A percentile compares a stretch with the other conserved stretches of the same genome.
phyloP scores from a whole-genome alignment of 2,329 filamentous ascomycete genomes.

The Colletotrichum godetiae region DNA sequence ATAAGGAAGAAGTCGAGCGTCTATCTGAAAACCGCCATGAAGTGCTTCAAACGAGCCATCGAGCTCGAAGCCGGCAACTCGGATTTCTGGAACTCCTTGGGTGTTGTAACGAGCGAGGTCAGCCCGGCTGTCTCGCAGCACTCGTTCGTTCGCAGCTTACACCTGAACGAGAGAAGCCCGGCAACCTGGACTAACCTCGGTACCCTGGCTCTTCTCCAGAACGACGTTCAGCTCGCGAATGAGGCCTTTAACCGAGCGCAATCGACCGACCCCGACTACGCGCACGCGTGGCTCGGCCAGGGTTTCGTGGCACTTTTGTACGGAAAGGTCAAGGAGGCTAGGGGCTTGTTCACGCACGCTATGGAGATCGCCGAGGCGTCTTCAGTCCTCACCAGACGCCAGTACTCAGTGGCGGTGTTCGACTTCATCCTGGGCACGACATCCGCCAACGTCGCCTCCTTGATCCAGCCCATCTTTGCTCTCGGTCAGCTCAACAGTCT shows the following conservation, averaged over 20 bases:
- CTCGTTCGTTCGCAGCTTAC: conserved; percentile 90
- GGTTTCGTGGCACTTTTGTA: conserved; percentile 83
- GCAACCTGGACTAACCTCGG: conserved; percentile 93
- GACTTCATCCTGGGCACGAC: conserved; percentile 77
- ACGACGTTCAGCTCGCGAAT: conserved; percentile 87
- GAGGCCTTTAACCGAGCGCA: conserved; percentile 91
- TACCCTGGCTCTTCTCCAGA: conserved; percentile 84
- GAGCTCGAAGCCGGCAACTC: conserved; percentile 93
- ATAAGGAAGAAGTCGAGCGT: conserved; percentile 69
- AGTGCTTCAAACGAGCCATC: conserved; percentile 95
- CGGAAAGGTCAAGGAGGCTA: conserved; percentile 81
- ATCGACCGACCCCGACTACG: conserved; percentile 93
- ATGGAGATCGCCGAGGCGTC: conserved; percentile 91
- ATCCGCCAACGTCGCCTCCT: conserved; percentile 64
- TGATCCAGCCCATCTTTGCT: conserved; percentile 90
- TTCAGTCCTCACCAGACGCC: conserved; percentile 77
- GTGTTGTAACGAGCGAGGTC: conserved; percentile 87
- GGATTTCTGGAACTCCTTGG: conserved; percentile 97
- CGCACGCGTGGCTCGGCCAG: conserved; percentile 94
- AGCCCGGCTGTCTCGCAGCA: conserved; percentile 93
- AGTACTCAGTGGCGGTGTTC: conserved; percentile 85
- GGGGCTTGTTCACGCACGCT: conserved; percentile 89
- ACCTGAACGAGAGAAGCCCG: conserved; percentile 88
- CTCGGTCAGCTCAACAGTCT: conserved; percentile 84
- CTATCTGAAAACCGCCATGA: conserved; percentile 84